Conservation (phyloP, 306 rosid genomes). For the Pueraria montana region DNA sequence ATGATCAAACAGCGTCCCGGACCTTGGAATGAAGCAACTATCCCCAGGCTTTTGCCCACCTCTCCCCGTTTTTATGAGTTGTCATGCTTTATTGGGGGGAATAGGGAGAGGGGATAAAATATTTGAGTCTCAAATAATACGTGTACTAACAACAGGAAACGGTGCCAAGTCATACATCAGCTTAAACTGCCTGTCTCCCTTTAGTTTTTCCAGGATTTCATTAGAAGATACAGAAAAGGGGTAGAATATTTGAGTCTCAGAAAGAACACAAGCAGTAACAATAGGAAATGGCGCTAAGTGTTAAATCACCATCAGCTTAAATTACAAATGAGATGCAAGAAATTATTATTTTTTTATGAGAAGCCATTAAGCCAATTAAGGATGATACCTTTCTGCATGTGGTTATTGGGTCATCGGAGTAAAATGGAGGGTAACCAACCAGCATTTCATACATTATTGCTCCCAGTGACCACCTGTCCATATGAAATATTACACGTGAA, state of each 20-base stretch:
- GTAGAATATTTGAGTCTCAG: slow-evolving; percentile 19
- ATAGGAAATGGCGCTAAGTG: slow-evolving; percentile 19
- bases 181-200: slow-evolving; percentile 8
- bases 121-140: slow-evolving; percentile 14
- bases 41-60: background rate
- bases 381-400: slow-evolving; percentile 93
- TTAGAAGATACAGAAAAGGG: slow-evolving; percentile 10
- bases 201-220: background rate
- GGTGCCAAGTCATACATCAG: background rate
- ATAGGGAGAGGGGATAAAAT: slow-evolving; percentile 12
- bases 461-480: slow-evolving; percentile 96
- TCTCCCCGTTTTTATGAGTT: background rate
- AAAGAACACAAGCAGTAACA: slow-evolving; percentile 30
- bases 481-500: slow-evolving; percentile 32
- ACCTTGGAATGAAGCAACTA: slow-evolving; percentile 11
- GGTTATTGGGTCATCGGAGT: slow-evolving; percentile 91
- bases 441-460: slow-evolving; percentile 99
- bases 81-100: background rate
- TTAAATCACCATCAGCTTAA: slow-evolving; percentile 31
- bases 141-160: slow-evolving; percentile 14
- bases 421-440: slow-evolving; percentile 98
- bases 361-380: slow-evolving; percentile 30
- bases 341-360: background rate
- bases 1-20: background rate
- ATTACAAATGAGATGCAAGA: slow-evolving; percentile 39